A percentile compares a stretch with the other conserved stretches of the same genome.
phyloP scores from a whole-genome alignment of 371 early-diverging fungal genomes.

The Zychaea mexicana region DNA sequence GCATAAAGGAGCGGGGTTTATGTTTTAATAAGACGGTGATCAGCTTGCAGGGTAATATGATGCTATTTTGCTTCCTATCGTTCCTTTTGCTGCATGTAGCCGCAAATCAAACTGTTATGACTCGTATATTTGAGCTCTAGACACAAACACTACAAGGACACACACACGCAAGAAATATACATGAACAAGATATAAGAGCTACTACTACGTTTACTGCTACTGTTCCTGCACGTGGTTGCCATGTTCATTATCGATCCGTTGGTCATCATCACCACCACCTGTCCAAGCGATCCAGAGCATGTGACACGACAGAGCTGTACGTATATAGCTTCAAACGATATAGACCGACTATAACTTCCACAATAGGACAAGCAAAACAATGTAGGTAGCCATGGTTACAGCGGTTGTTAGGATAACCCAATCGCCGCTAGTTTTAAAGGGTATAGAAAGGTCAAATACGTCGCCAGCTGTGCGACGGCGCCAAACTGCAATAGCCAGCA shows the following conservation, averaged over 20 bases:
- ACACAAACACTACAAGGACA: too few relatives aligned
- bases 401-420: slow-evolving; percentile 55
- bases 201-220: too few relatives aligned
- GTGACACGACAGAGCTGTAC: not conserved
- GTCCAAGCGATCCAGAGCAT: not conserved
- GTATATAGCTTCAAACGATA: not conserved
- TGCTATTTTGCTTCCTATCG: too few relatives aligned
- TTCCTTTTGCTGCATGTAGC: too few relatives aligned
- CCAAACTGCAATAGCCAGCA: slow-evolving; percentile 67
- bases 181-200: too few relatives aligned
- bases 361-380: slow-evolving; percentile 46
- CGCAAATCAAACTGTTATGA: too few relatives aligned
- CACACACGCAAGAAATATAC: not conserved
- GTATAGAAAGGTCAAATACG: slow-evolving; percentile 47
- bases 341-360: slow-evolving; percentile 22
- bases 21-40: too few relatives aligned
- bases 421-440: slow-evolving; percentile 51
- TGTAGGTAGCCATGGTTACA: slow-evolving; percentile 51
- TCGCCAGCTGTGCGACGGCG: slow-evolving; percentile 54
- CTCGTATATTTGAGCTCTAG: too few relatives aligned
- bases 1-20: not conserved
- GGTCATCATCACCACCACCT: not conserved
- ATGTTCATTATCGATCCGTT: too few relatives aligned
- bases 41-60: too few relatives aligned
- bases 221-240: not conserved